phyloP scores from a whole-genome alignment of 176 grass and related monocot genomes.

The Oryza coarctata region DNA sequence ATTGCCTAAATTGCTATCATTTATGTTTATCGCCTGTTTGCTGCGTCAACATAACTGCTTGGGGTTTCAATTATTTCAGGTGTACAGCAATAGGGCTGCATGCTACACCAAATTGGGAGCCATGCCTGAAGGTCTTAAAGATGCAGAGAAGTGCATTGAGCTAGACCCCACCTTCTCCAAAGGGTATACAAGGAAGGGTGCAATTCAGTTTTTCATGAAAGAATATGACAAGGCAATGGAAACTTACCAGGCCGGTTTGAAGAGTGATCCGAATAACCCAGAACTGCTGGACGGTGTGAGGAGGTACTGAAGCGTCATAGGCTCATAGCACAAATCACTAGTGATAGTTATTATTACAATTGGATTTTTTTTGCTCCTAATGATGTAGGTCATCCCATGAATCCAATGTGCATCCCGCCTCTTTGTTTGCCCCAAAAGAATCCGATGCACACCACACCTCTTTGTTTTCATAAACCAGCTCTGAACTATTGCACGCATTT shows the following conservation, averaged over 20 bases:
- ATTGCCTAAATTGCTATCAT: conserved; percentile 19
- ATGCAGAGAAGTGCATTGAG: conserved; percentile 97
- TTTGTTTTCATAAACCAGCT: not conserved
- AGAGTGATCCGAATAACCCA: conserved; percentile 82
- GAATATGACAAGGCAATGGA: conserved; percentile 92
- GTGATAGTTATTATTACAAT: not conserved
- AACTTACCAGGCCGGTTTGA: conserved; percentile 97
- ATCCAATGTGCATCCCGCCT: not conserved
- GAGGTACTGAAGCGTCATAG: conserved; percentile 48
- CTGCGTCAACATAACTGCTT: not conserved
- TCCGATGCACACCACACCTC: not conserved
- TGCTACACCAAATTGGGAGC: conserved; percentile 95
- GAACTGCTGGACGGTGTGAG: conserved; percentile 81
- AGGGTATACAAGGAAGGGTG: conserved; percentile 96
- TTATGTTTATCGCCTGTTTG: not conserved
- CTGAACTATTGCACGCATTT: conserved; percentile 3
- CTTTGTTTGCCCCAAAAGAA: not conserved
- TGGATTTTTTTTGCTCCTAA: not conserved
- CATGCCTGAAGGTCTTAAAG: conserved; percentile 97
- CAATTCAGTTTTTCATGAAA: conserved; percentile 99
- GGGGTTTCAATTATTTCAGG: conserved; percentile 43
- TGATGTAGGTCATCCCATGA: not conserved
- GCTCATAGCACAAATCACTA: not conserved
- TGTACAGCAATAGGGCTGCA: conserved; percentile 97
- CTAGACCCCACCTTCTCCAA: conserved; percentile 92